Base-by-base conservation (phyloP, 352 stramenopile genomes). In the Saprolegnia diclina region DNA sequence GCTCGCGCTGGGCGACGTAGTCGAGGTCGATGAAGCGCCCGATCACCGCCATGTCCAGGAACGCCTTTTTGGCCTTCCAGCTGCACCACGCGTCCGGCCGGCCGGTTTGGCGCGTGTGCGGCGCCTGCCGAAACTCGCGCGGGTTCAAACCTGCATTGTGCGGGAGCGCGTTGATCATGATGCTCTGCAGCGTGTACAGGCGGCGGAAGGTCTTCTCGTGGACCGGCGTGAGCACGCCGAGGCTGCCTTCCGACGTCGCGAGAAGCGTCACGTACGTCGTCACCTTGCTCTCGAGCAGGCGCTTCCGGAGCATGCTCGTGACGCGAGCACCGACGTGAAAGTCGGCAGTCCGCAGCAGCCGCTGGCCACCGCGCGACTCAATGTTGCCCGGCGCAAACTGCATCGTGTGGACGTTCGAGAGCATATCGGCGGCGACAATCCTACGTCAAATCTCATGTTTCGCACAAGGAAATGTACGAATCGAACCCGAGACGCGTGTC, bases 1-100 rank as follows among this genome's bases (percentile, higher is more conserved):
- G 79, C 72, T 96, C 85, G 57, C 93, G 93, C 66, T 96, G 88
- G 2, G 87, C 84, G 24, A 95, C 85, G 68, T 94, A 93, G 67
- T 95, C 87, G 19, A 96, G 67, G 29, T 84, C 76, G 37, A 92
- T 72, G 70, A 94, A 96, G 22, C 79, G 82, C 56, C 90, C 87
- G 19, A 96, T 72, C 72, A 95, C 83, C 0, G 88, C 78, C 1
- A 77, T 82, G 59, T 94, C 87, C 63, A 94, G 64, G 66, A 94
- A 94, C 46, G 83, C 90, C 77, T 94, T 94, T 62, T 94, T 92
- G 81, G 83, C 92, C 74, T 94, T 94, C 52, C 91, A 85, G 74
- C 91, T 94, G 74, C 76, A 89, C 87, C 87, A 94, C 18, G 83
- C 87, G 57, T 94, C 87, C 0, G 80, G 71, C 24, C 87, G 75